A percentile compares a stretch with the other conserved stretches of the same genome.
Evolutionary conservation across 176 grass and related monocot genomes (phyloP).

Genomic region (Carex cristatella): DNA sequence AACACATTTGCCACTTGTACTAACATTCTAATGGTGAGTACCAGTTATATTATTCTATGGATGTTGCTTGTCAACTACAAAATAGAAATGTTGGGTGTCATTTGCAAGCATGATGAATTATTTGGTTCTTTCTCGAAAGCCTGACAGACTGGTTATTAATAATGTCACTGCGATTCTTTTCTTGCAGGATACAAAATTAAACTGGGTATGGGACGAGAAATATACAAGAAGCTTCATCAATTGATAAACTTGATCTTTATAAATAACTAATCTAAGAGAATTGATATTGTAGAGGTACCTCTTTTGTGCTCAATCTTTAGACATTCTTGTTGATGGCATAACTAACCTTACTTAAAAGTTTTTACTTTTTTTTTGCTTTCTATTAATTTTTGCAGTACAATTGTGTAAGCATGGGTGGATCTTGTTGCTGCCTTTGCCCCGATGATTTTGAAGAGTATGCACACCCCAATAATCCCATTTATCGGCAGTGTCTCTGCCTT

Average conservation of each 20-base stretch:
- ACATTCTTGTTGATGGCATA: background rate
- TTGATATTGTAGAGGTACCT: background rate
- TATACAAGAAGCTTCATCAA: background rate
- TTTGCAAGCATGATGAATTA: background rate
- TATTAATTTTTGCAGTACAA: background rate
- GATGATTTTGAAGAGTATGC: conserved; percentile 76
- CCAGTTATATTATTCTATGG: background rate
- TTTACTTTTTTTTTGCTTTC: background rate
- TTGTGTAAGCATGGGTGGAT: conserved; percentile 52
- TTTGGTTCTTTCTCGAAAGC: background rate
- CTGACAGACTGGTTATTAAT: background rate
- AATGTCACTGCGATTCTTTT: background rate
- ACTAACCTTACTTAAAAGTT: background rate
- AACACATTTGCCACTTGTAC: background rate
- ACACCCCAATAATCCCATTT: conserved; percentile 69
- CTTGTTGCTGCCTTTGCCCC: conserved; percentile 63
- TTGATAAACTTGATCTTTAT: conserved; percentile 7
- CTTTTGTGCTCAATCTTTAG: background rate
- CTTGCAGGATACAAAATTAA: conserved; percentile 8
- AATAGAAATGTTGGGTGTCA: background rate
- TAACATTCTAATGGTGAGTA: background rate
- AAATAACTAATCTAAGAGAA: background rate
- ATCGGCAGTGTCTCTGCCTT: conserved; percentile 59
- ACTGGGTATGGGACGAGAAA: background rate
- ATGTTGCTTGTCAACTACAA: background rate